Conservation (phyloP, 2,329 filamentous ascomycete genomes). For the Verticillium klebahnii region DNA sequence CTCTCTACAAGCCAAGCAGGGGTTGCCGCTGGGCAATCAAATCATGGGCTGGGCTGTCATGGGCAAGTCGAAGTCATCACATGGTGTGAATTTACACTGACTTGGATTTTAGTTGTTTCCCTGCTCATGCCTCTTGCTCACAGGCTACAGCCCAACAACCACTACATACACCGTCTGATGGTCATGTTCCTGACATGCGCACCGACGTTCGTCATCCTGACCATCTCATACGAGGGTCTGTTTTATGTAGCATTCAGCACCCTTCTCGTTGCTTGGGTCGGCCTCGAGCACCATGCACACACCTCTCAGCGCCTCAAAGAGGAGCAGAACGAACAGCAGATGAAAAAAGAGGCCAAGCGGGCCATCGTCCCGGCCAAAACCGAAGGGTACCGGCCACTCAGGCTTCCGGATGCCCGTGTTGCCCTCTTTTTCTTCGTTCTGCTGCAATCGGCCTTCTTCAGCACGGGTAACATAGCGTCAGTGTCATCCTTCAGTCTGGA, state of each 20-base stretch:
- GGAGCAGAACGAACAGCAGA: not conserved
- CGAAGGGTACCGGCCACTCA: slow-evolving; percentile 57
- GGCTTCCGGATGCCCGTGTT: slow-evolving; percentile 78
- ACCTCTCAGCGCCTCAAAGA: not conserved
- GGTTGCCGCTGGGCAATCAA: slow-evolving; percentile 83
- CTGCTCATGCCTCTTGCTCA: slow-evolving; percentile 79
- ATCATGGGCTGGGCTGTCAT: slow-evolving; percentile 79
- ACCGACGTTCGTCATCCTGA: slow-evolving; percentile 90
- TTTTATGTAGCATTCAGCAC: slow-evolving; percentile 91
- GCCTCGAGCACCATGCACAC: slow-evolving; percentile 73
- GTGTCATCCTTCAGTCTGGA: slow-evolving; percentile 91
- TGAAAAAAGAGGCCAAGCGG: slow-evolving; percentile 12
- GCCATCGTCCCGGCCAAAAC: slow-evolving; percentile 12
- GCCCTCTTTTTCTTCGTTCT: slow-evolving; percentile 94
- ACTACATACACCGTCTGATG: slow-evolving; percentile 86
- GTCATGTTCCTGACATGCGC: slow-evolving; percentile 91
- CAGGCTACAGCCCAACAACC: slow-evolving; percentile 70
- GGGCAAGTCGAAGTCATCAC: slow-evolving; percentile 39
- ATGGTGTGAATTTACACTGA: not conserved
- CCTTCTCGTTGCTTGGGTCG: slow-evolving; percentile 81
- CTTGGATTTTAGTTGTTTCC: slow-evolving; percentile 53
- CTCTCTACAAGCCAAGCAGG: slow-evolving; percentile 78
- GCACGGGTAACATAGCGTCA: slow-evolving; percentile 92
- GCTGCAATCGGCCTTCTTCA: slow-evolving; percentile 94
- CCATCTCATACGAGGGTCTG: slow-evolving; percentile 93